Evolutionary conservation across 2,329 filamentous ascomycete species (phyloP).

Genomic region (Pseudogymnoascus sp.): DNA sequence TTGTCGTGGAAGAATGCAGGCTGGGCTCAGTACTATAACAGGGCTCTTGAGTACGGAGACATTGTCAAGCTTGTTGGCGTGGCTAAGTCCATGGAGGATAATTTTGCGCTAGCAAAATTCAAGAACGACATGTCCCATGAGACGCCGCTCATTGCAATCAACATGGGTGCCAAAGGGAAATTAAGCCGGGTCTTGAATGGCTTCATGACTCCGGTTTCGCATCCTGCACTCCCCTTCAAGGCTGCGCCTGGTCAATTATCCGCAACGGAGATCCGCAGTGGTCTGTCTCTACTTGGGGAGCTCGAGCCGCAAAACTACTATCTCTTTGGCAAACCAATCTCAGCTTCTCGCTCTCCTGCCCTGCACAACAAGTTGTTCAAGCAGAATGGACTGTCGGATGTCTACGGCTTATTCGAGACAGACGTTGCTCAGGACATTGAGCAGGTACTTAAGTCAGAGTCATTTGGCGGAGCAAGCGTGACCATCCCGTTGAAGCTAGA

Average conservation of each 20-base stretch:
- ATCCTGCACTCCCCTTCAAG: constrained; percentile 81
- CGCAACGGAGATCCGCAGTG: constrained; percentile 76
- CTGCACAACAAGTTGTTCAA: constrained; percentile 83
- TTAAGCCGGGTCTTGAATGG: constrained; percentile 82
- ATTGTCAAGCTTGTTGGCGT: constrained; percentile 89
- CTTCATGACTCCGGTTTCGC: constrained; percentile 92
- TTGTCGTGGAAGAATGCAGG: constrained; percentile 89
- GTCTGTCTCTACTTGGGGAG: constrained; percentile 69
- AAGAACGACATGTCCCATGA: constrained; percentile 69
- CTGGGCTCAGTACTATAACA: constrained; percentile 86
- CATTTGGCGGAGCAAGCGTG: constrained; percentile 89
- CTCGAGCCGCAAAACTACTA: constrained; percentile 71
- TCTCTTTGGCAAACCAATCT: constrained; percentile 80
- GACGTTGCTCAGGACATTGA: constrained; percentile 52
- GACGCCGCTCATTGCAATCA: constrained; percentile 85
- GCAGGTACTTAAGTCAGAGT: constrained; percentile 56
- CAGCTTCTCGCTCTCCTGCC: constrained; percentile 73
- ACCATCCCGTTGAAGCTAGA: constrained; percentile 93
- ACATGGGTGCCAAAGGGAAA: constrained; percentile 86
- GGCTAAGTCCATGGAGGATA: constrained; percentile 70
- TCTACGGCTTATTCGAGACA: constrained; percentile 73
- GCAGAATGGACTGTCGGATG: constrained; percentile 70
- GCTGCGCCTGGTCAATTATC: constrained; percentile 92
- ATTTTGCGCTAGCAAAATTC: constrained; percentile 77
- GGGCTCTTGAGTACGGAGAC: constrained; percentile 80